phyloP scores from a whole-genome alignment of 768 basidiomycete genomes.

The Podaxis carcinomalis region DNA sequence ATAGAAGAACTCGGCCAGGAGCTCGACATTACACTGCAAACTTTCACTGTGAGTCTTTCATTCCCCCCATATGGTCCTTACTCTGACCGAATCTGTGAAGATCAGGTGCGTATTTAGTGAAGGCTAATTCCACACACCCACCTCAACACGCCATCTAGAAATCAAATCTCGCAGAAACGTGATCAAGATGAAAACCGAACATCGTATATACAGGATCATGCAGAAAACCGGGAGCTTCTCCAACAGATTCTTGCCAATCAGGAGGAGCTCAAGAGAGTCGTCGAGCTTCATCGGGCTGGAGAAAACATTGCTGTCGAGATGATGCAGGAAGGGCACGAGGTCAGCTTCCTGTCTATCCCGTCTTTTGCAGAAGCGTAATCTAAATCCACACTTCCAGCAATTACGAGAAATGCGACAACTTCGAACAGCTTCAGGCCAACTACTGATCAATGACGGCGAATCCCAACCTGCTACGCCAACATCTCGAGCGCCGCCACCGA shows the following conservation, averaged over 20 bases:
- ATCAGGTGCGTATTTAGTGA: not conserved
- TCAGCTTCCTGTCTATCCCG: slow-evolving; percentile 14
- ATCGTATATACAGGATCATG: slow-evolving; percentile 11
- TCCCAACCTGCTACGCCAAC: slow-evolving; percentile 15
- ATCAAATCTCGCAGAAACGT: not conserved
- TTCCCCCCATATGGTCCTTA: not conserved
- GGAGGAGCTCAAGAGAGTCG: slow-evolving; percentile 31
- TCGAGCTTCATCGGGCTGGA: slow-evolving; percentile 37
- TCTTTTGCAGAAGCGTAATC: not conserved
- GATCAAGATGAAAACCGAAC: not conserved
- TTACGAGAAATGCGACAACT: not conserved
- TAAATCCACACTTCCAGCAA: not conserved
- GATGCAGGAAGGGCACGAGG: slow-evolving; percentile 52
- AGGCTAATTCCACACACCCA: not conserved
- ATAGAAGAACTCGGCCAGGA: slow-evolving; percentile 39
- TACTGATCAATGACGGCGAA: slow-evolving; percentile 7
- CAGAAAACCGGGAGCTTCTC: slow-evolving; percentile 33
- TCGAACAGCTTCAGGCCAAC: not conserved
- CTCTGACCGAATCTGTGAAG: not conserved
- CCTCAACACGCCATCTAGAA: not conserved
- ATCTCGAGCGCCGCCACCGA: slow-evolving; percentile 31
- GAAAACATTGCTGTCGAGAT: slow-evolving; percentile 35
- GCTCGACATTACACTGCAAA: slow-evolving; percentile 36
- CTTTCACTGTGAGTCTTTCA: slow-evolving; percentile 34
- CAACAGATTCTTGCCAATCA: slow-evolving; percentile 21